phyloP scores from a whole-genome alignment of 352 stramenopile genomes.

The Phytophthora fragariae region DNA sequence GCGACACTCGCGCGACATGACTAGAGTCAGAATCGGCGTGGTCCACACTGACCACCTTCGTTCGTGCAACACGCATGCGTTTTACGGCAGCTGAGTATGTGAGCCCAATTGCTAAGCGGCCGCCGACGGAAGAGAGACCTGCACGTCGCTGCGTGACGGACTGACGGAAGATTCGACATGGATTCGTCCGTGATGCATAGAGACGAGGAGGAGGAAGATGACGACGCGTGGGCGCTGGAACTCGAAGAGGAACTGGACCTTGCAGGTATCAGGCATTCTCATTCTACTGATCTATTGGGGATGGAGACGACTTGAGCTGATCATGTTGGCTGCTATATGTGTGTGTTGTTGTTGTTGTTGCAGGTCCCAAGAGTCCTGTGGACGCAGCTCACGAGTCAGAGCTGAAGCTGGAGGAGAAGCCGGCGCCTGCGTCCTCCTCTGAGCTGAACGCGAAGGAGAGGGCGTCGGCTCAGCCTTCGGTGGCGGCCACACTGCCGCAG shows the following conservation, averaged over 20 bases:
- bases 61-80: not conserved
- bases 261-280: constrained; percentile 21
- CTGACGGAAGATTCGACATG: constrained; percentile 2
- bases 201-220: constrained; percentile 45
- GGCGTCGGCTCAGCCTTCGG: constrained; percentile 7
- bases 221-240: constrained; percentile 70
- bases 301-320: too few species aligned
- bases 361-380: constrained; percentile 6
- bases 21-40: constrained; percentile 16
- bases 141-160: not conserved
- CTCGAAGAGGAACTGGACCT: constrained; percentile 74
- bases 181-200: not conserved
- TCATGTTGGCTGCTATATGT: not conserved
- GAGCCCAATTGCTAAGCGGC: constrained; percentile 25
- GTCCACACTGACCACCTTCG: not conserved
- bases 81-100: constrained; percentile 9
- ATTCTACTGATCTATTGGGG: too few species aligned
- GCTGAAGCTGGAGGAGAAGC: constrained; percentile 30
- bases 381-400: not conserved
- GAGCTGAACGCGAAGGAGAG: not conserved
- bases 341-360: not conserved
- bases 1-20: constrained; percentile 11
- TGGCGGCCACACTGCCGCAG: constrained; percentile 65
- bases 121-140: constrained; percentile 19
- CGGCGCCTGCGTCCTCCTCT: not conserved